A percentile compares a stretch with the other conserved stretches of the same genome.
These are phyloP conservation scores for Plicaturopsis crispa DNA, from an alignment of 768 basidiomycete species.

Conservation along the genomic window DNA sequence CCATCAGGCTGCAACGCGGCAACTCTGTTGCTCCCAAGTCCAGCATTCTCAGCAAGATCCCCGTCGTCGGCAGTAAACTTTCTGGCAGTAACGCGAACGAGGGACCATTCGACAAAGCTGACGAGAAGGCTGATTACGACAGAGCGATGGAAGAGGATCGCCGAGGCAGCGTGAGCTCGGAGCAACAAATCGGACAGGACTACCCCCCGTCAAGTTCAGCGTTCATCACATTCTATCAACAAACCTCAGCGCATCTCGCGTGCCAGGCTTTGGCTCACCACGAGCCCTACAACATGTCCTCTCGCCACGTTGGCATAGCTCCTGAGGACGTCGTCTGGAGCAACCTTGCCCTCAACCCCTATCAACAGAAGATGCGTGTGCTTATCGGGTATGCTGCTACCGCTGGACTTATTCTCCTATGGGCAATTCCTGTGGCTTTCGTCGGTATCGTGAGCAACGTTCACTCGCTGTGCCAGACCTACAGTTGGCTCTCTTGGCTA, in stretches of 20 bases:
- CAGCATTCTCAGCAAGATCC: too few species aligned
- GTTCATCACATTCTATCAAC: slow-evolving; percentile 87
- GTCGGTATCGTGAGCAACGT: slow-evolving; percentile 86
- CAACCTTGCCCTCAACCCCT: slow-evolving; percentile 85
- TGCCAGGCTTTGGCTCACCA: slow-evolving; percentile 70
- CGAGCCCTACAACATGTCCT: slow-evolving; percentile 73
- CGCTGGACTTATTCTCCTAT: slow-evolving; percentile 73
- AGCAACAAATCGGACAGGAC: slow-evolving; percentile 20
- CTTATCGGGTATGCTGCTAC: slow-evolving; percentile 70
- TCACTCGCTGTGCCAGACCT: slow-evolving; percentile 52
- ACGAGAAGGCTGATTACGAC: neutral
- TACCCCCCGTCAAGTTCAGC: slow-evolving; percentile 64
- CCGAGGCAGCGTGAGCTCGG: too few species aligned
- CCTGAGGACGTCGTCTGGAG: slow-evolving; percentile 90
- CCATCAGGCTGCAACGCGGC: slow-evolving; percentile 3
- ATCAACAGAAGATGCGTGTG: slow-evolving; percentile 61
- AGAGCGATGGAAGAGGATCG: neutral
- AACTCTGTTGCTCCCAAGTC: too few species aligned
- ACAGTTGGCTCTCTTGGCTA: slow-evolving; percentile 78
- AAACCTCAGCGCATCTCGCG: slow-evolving; percentile 90
- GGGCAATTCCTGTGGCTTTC: slow-evolving; percentile 84
- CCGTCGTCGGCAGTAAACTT: too few species aligned
- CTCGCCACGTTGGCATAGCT: slow-evolving; percentile 71
- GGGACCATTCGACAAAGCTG: neutral
- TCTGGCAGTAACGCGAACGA: neutral